A percentile compares a stretch with the other conserved stretches of the same genome.
Conservation (phyloP, 345 rosid genomes). For the Pugionium cornutum region DNA sequence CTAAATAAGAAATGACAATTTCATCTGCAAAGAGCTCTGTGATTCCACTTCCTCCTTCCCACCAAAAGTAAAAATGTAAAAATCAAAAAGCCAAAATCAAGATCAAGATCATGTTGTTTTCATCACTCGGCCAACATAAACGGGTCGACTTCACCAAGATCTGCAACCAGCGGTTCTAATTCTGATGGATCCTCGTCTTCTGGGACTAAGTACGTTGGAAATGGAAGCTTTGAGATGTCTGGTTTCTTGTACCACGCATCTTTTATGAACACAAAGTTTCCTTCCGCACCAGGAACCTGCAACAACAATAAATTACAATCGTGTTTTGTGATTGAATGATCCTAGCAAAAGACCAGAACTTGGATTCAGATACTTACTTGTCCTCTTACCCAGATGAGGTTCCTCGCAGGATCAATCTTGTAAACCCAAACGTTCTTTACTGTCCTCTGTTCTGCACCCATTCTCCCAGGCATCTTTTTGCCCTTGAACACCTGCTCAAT, state of each 20-base stretch:
- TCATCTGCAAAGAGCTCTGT: conserved; percentile 33
- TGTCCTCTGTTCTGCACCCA: conserved; percentile 86
- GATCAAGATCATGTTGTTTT: conserved; percentile 27
- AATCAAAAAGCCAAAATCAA: conserved; percentile 9
- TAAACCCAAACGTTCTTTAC: conserved; percentile 93
- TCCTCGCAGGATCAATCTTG: conserved; percentile 86
- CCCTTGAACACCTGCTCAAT: conserved; percentile 79
- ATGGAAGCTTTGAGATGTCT: conserved; percentile 70
- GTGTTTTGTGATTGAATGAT: not conserved
- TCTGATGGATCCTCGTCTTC: conserved; percentile 61
- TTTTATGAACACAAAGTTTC: conserved; percentile 87
- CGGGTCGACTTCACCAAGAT: conserved; percentile 90
- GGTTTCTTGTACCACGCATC: conserved; percentile 85
- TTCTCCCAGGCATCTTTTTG: conserved; percentile 94
- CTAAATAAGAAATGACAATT: conserved; percentile 24
- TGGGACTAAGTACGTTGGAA: conserved; percentile 71
- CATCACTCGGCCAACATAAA: conserved; percentile 70
- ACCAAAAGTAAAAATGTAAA: conserved; percentile 1
- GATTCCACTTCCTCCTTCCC: conserved; percentile 20
- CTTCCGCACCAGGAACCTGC: conserved; percentile 93
- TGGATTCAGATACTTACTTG: conserved; percentile 59
- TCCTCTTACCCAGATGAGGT: conserved; percentile 92
- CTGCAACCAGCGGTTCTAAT: conserved; percentile 63
- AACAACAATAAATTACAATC: conserved; percentile 22
- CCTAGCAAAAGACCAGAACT: not conserved